Evolutionary conservation across 495 filamentous ascomycete species (phyloP).

Genomic region (Penicillium riverlandense): DNA sequence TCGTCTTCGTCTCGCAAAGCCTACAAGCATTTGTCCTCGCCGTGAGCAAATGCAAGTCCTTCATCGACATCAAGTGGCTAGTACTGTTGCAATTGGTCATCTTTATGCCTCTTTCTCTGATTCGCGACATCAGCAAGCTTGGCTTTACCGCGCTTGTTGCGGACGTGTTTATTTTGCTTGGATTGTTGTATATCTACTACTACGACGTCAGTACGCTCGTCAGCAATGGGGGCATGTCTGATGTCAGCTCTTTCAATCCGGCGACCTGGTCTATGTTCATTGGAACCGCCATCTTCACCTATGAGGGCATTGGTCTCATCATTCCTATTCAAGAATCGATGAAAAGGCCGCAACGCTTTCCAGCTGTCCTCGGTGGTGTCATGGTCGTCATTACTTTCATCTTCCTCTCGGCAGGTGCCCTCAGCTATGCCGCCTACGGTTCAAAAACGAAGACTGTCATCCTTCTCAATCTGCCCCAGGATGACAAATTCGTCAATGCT

Average conservation of each 20-base stretch:
- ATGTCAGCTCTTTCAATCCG: constrained; percentile 81
- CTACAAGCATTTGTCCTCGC: constrained; percentile 85
- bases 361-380: constrained; percentile 72
- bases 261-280: constrained; percentile 94
- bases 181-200: constrained; percentile 90
- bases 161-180: constrained; percentile 88
- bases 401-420: constrained; percentile 83
- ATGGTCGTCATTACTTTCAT: constrained; percentile 92
- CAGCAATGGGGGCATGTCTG: constrained; percentile 65
- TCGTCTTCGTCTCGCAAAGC: constrained; percentile 95
- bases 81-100: constrained; percentile 90
- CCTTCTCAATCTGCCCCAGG: constrained; percentile 91
- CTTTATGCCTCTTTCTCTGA: constrained; percentile 85
- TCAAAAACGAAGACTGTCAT: constrained; percentile 93
- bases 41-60: constrained; percentile 72
- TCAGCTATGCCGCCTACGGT: constrained; percentile 95
- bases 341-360: constrained; percentile 81
- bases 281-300: constrained; percentile 97
- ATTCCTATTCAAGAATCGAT: constrained; percentile 98
- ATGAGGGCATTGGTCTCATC: constrained; percentile 96
- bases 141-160: constrained; percentile 85
- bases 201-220: constrained; percentile 85
- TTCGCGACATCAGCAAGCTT: constrained; percentile 93
- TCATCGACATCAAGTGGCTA: constrained; percentile 78
- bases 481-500: constrained; percentile 89